Conservation (phyloP, 2,329 filamentous ascomycete species). For the Scedosporium dehoogii region DNA sequence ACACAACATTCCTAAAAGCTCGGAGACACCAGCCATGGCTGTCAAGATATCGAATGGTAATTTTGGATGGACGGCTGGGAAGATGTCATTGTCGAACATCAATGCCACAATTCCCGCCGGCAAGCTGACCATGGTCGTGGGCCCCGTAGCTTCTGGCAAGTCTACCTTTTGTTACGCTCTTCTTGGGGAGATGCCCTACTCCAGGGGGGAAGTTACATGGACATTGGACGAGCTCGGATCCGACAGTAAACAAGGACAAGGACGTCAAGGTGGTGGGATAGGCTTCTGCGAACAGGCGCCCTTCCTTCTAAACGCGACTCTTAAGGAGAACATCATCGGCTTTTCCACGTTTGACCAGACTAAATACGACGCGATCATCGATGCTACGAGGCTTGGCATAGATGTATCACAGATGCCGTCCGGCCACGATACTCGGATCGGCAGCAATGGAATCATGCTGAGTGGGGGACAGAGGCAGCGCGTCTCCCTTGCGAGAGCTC, state of each 20-base stretch:
- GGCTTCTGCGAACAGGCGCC: constrained; percentile 23
- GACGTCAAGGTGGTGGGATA: constrained; percentile 7
- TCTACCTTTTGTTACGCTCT: constrained; percentile 25
- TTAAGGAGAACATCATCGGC: constrained; percentile 28
- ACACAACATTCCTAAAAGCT: neutral
- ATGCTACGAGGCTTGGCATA: constrained; percentile 20
- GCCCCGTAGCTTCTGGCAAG: constrained; percentile 27
- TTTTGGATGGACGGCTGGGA: constrained; percentile 17
- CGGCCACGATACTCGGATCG: constrained; percentile 27
- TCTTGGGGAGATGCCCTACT: constrained; percentile 18
- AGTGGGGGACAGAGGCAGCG: constrained; percentile 31
- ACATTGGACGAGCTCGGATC: neutral
- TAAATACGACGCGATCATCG: constrained; percentile 24
- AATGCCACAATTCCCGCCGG: constrained; percentile 19
- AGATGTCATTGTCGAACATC: constrained; percentile 18
- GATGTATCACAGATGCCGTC: constrained; percentile 22
- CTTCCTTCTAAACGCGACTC: constrained; percentile 22
- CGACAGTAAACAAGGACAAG: neutral
- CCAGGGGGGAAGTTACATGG: constrained; percentile 11
- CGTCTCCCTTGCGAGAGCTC: constrained; percentile 30
- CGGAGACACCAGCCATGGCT: neutral
- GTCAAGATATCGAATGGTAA: constrained; percentile 1
- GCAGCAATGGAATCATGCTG: constrained; percentile 29
- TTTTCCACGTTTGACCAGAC: constrained; percentile 18
- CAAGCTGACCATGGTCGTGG: constrained; percentile 27